Evolutionary conservation across 306 rosid species (phyloP), one percentile per base, ranked within the genome.

Genomic region (Acacia confusa): DNA sequence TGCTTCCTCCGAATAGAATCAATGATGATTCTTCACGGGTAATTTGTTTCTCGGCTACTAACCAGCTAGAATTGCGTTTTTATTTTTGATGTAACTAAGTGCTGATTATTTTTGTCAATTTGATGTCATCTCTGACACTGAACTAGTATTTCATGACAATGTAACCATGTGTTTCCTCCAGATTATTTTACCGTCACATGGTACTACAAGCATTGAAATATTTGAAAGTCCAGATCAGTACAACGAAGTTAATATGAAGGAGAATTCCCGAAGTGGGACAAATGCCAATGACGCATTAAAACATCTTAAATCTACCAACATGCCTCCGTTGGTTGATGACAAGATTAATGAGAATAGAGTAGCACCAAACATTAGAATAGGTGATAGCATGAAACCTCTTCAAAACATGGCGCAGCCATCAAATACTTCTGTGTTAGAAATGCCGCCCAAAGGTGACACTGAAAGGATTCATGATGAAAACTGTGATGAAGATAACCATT

Each of bases 1-100:
- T 61, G 69, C 65, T 25, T 41, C 53, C 7, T 24, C 68, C 30
- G 1, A 40, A 76, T 74, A 17, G 60, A 24, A 43, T 85, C 52
- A 50, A 44, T n/a, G 38, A n/a, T 76, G 55, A 69, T 73, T 67
- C 28, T 53, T 80, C 78, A 11, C 25, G 72, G 89, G 92, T 88
- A 13, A 64, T 47, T 43, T 6, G 15, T 27, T 38, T 40, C 30
- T 69, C 19, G 32, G 74, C 22, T 41, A 15, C 52, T 41, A 52
- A 32, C 34, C 13, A 58, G 66, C 41, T 28, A 32, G 25, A 72
- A 47, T 47, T 15, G 3, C 68, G 25, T 69, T 69, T 14, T 34
- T 55, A 9, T 19, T 20, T 57, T 16, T 10, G 0, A 14, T 1
- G 19, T 7, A 28, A 30, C 5, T 17, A 36, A 17, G 45, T 32